Evolutionary conservation across 2,329 filamentous ascomycete genomes (phyloP).

Genomic region (Colletotrichum somersetense): DNA sequence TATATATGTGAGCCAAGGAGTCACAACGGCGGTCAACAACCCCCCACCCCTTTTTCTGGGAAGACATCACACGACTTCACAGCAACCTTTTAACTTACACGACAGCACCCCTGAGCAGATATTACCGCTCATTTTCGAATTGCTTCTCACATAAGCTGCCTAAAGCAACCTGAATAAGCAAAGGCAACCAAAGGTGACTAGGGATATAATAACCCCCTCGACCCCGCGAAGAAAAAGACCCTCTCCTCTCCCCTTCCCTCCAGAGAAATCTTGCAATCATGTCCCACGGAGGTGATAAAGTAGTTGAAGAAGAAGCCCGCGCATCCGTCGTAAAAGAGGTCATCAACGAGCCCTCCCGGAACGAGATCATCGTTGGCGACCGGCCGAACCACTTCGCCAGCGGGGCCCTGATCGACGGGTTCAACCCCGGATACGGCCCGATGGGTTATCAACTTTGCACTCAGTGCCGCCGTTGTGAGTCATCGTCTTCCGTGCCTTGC

Average conservation of each 20-base stretch:
- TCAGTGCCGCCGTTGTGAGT: constrained; percentile 17
- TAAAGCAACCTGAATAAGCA: neutral
- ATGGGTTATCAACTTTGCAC: constrained; percentile 14
- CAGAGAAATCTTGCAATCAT: neutral
- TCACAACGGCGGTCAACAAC: neutral
- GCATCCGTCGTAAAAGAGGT: constrained; percentile 10
- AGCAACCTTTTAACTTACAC: neutral
- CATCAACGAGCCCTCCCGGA: neutral
- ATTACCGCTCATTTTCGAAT: neutral
- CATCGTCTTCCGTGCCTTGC: neutral
- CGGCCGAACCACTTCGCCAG: neutral
- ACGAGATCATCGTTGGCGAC: constrained; percentile 2
- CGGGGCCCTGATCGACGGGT: constrained; percentile 4
- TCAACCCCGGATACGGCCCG: neutral
- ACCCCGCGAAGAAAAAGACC: neutral
- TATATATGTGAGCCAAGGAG: neutral
- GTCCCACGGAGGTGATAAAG: neutral
- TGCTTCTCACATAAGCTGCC: neutral
- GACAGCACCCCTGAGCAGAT: neutral
- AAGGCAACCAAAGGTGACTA: neutral
- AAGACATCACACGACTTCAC: constrained; percentile 13
- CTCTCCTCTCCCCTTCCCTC: neutral
- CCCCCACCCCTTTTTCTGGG: neutral
- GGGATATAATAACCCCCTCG: neutral
- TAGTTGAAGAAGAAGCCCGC: neutral